Evolutionary conservation across 306 rosid genomes (phyloP).

Genomic region (Vigna hirtella): DNA sequence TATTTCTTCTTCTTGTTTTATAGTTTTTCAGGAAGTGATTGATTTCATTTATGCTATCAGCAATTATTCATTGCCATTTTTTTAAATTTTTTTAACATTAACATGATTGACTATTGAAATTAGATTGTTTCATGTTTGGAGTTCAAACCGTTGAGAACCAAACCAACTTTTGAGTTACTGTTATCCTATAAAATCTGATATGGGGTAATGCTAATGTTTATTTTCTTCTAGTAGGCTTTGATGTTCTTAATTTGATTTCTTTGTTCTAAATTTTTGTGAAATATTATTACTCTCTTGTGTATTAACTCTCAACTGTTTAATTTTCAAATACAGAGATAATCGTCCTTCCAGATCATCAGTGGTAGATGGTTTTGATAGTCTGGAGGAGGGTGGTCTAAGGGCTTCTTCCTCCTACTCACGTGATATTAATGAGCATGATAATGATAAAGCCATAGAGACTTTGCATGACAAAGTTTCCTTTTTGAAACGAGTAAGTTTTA

Average conservation of each 20-base stretch:
- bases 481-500: slow-evolving; percentile 72
- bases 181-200: neutral
- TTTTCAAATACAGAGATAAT: slow-evolving; percentile 65
- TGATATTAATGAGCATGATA: slow-evolving; percentile 75
- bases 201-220: slow-evolving; percentile 13
- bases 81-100: slow-evolving; percentile 4
- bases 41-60: neutral
- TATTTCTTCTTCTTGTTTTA: neutral
- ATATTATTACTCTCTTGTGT: slow-evolving; percentile 14
- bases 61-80: slow-evolving; percentile 13
- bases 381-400: slow-evolving; percentile 92
- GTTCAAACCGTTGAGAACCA: neutral
- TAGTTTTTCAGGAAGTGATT: neutral
- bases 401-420: slow-evolving; percentile 71
- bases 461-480: slow-evolving; percentile 83
- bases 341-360: slow-evolving; percentile 78
- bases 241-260: slow-evolving; percentile 19
- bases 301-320: slow-evolving; percentile 34
- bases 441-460: slow-evolving; percentile 72
- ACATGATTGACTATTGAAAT: slow-evolving; percentile 29
- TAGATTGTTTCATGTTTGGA: slow-evolving; percentile 26
- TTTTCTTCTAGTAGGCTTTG: slow-evolving; percentile 10
- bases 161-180: neutral
- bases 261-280: neutral
- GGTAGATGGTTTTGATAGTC: slow-evolving; percentile 67